Evolutionary conservation across 768 basidiomycete species (phyloP).

Genomic region (Calvatia gigantea): DNA sequence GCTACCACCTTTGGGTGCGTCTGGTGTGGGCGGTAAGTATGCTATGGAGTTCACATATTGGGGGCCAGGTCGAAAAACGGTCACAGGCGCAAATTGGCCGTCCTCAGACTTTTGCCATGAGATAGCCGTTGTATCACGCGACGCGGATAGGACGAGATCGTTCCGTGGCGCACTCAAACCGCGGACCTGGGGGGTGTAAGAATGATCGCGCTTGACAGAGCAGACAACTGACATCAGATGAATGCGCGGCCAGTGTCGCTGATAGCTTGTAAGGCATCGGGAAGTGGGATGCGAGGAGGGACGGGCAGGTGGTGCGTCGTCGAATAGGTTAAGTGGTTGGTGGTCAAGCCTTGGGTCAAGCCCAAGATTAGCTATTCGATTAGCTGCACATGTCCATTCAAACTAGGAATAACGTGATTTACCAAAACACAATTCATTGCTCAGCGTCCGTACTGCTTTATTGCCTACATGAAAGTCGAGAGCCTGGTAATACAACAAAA

Average conservation of each 20-base stretch:
- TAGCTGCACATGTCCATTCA: neutral
- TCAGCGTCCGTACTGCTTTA: too few species aligned
- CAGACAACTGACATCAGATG: conserved; percentile 24
- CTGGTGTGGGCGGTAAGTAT: conserved; percentile 65
- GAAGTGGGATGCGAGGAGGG: neutral
- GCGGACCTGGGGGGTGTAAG: conserved; percentile 60
- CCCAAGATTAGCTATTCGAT: neutral
- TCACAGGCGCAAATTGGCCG: conserved; percentile 49
- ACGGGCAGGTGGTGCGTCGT: conserved; percentile 3
- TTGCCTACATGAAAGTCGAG: too few species aligned
- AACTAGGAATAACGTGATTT: too few species aligned
- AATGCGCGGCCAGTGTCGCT: conserved; percentile 26
- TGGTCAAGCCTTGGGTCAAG: neutral
- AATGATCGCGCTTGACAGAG: conserved; percentile 6
- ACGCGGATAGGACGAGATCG: conserved; percentile 81
- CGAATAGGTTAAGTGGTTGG: neutral
- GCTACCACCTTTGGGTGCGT: conserved; percentile 62
- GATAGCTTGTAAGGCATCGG: conserved; percentile 32
- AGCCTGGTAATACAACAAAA: conserved; percentile 7
- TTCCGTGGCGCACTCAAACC: conserved; percentile 74
- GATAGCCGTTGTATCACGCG: conserved; percentile 89
- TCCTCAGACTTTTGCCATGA: conserved; percentile 64
- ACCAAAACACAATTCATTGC: too few species aligned
- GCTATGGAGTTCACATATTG: conserved; percentile 81
- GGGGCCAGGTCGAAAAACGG: conserved; percentile 59